These are phyloP conservation scores for Phaeophleospora eucalypticola DNA, from an alignment of 2,329 filamentous ascomycete genomes.

Conservation along the genomic window DNA sequence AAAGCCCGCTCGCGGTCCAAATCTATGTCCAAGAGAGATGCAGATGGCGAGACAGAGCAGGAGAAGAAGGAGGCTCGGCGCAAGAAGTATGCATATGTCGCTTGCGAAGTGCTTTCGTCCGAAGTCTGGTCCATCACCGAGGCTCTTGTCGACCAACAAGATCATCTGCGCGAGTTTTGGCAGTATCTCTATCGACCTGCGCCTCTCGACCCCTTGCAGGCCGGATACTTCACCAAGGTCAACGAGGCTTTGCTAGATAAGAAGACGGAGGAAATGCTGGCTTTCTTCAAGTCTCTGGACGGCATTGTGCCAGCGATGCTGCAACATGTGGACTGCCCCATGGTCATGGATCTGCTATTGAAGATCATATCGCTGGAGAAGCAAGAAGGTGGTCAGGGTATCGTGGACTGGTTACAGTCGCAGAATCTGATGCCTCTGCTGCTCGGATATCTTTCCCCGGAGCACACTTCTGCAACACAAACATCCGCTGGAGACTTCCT, in stretches of 20 bases:
- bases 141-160: constrained; percentile 78
- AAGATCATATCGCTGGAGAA: constrained; percentile 97
- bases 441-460: constrained; percentile 78
- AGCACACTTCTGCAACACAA: constrained; percentile 84
- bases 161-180: constrained; percentile 82
- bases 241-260: constrained; percentile 97
- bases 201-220: constrained; percentile 86
- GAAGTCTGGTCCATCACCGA: constrained; percentile 97
- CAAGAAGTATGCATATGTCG: constrained; percentile 88
- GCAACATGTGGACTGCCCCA: constrained; percentile 91
- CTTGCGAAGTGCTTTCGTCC: constrained; percentile 88
- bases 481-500: constrained; percentile 96
- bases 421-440: constrained; percentile 83
- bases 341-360: constrained; percentile 95
- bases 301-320: constrained; percentile 80
- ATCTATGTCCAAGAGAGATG: constrained; percentile 38
- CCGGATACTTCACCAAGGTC: constrained; percentile 97
- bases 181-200: constrained; percentile 77
- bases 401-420: constrained; percentile 93
- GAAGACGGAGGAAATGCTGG: constrained; percentile 96
- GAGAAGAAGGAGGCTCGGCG: constrained; percentile 87
- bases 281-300: constrained; percentile 78
- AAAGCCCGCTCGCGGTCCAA: constrained; percentile 41
- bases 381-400: constrained; percentile 82
- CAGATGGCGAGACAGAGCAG: constrained; percentile 43